Conservation (phyloP, 768 basidiomycete genomes). For the Mycena filopes region DNA sequence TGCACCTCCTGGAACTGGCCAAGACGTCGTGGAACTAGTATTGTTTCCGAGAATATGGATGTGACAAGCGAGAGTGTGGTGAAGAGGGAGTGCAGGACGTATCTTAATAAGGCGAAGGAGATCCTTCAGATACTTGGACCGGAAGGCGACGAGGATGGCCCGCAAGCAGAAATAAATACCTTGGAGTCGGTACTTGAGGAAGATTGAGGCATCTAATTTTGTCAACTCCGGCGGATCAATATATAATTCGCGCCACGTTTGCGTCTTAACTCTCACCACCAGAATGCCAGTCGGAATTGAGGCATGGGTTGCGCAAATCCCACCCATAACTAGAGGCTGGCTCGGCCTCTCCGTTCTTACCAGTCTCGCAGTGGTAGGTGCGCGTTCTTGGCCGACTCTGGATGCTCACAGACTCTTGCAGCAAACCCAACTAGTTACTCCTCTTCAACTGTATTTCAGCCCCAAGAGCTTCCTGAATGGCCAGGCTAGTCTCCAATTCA, state of each 20-base stretch:
- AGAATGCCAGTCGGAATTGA: constrained; percentile 87
- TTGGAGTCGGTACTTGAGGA: constrained; percentile 52
- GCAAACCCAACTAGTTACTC: constrained; percentile 95
- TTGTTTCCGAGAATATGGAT: constrained; percentile 45
- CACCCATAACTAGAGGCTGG: constrained; percentile 92
- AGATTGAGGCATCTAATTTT: constrained; percentile 2
- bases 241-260: constrained; percentile 5
- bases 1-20: constrained; percentile 80
- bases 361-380: constrained; percentile 87
- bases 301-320: constrained; percentile 91
- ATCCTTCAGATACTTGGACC: constrained; percentile 61
- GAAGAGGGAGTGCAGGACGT: constrained; percentile 45
- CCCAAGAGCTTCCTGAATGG: constrained; percentile 84
- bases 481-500: constrained; percentile 57
- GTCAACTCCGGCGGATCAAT: background rate
- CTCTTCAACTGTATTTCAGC: constrained; percentile 93
- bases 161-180: constrained; percentile 61
- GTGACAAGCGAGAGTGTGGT: constrained; percentile 32
- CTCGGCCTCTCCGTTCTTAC: constrained; percentile 80
- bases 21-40: constrained; percentile 83
- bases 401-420: constrained; percentile 42
- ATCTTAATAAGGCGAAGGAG: constrained; percentile 52
- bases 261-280: background rate
- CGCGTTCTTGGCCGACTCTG: constrained; percentile 3
- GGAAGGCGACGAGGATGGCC: constrained; percentile 74